Evolutionary conservation across 176 grass and related monocot species (phyloP), one percentile per base, ranked within the genome.

Genomic region (Tillandsia fasciculata): DNA sequence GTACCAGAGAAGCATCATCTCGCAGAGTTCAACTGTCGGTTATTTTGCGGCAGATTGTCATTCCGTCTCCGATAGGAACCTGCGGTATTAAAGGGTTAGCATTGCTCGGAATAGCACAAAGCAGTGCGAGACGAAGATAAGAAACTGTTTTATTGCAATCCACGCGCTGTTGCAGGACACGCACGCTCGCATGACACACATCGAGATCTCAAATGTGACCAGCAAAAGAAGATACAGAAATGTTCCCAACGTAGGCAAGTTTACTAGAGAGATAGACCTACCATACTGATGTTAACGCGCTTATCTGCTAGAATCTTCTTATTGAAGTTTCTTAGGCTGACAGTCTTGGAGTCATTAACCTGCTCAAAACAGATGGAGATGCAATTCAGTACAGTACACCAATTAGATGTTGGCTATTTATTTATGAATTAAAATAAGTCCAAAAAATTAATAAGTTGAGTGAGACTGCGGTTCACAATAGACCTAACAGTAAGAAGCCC

Each of bases 291-390:
- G 78, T 73, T 81, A 11, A 97, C 68, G 51, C 86, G 88, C 54
- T 81, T 77, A 79, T 92, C 89, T 68, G 92, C 89, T 74, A 92
- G 71, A 92, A 97, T 49, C 77, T 92, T 97, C 79, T 76, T 85
- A 69, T 97, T 97, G 84, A 97, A 97, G 72, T 87, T 81, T 82
- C 86, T 89, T 90, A 97, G 83, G 67, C 89, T 90, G 79, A 84
- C 58, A 26, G 93, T 97, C 65, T 87, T 97, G 64, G 67, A 48
- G 56, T 92, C 93, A 83, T 90, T 81, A 10, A 92, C 86, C 92
- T 96, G 79, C 12, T 59, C 54, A 76, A 48, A 71, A 77, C 56
- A 65, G 49, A 61, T 12, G 22, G 24, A 20, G 56, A 83, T 9
- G 51, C 53, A 69, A 59, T 54, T 3, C n/a, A 56, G 26, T 27